A percentile compares a stretch with the other conserved stretches of the same genome.
These are phyloP conservation scores for Pulveroboletus sp. DNA, from an alignment of 768 basidiomycete genomes.

Conservation along the genomic window DNA sequence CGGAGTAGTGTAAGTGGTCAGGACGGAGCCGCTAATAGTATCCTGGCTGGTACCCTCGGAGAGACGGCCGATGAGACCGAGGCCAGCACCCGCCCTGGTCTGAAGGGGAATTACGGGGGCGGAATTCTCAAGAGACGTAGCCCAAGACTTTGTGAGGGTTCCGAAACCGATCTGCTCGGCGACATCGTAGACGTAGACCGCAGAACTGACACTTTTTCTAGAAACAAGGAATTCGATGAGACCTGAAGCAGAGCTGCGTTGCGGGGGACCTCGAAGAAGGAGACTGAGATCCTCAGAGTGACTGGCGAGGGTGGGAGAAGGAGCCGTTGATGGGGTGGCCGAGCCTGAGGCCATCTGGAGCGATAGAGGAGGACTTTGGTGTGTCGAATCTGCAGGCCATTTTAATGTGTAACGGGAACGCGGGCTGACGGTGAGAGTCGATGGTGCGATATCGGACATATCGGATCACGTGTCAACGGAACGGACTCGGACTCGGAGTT, in stretches of 20 bases:
- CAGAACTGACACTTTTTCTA: constrained; percentile 48
- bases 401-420: no score
- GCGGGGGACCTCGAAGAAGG: background rate
- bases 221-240: constrained; percentile 68
- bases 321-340: constrained; percentile 2
- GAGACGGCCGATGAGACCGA: constrained; percentile 72
- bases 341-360: constrained; percentile 1
- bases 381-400: background rate
- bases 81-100: constrained; percentile 80
- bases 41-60: constrained; percentile 77
- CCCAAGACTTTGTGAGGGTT: constrained; percentile 62
- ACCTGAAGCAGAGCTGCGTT: constrained; percentile 46
- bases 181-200: constrained; percentile 77
- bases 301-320: constrained; percentile 33
- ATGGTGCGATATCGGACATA: constrained; percentile 31
- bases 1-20: constrained; percentile 81
- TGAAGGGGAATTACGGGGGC: constrained; percentile 66
- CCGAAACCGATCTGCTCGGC: constrained; percentile 85
- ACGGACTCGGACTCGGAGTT: background rate
- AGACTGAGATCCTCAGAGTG: constrained; percentile 30
- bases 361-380: background rate
- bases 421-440: constrained; percentile 18
- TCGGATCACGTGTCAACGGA: constrained; percentile 25
- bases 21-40: constrained; percentile 48
- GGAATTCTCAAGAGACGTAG: constrained; percentile 36